Base-by-base conservation (phyloP, 75 land plant genomes). In the Ceratopteris richardii region DNA sequence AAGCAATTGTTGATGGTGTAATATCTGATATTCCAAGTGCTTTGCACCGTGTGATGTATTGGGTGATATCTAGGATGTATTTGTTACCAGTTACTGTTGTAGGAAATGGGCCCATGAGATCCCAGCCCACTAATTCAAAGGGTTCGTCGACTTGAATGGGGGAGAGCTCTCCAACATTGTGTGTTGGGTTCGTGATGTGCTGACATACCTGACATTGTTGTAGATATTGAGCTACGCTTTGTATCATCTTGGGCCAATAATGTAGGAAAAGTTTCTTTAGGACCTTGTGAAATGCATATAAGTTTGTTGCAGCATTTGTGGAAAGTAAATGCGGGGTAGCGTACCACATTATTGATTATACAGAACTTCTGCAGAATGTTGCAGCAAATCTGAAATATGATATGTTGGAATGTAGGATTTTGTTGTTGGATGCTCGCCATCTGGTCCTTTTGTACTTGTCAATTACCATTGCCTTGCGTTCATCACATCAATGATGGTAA, bases 41-140 rank as follows among this genome's bases (percentile, higher is more conserved):
- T 44, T 60, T 48, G 20, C 42, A 60, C 21, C 27, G 48, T 22
- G 62, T 60, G 19, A 60, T 22, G 25, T 60, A 43, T 10, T 43
- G 48, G 10, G 24, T 40, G 22, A 43, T 43, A 14, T 42, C 24
- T 11, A 42, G 20, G 5, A 60, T 44, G 41, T 40, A 60, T 23
- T 21, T 43, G 26, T 60, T 60, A 48, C 46, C 48, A 11, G 20
- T 11, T 2, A 44, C 9, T 1, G 46, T 42, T 19, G 20, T 27
- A 13, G 46, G 46, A 44, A 60, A 43, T 19, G 62, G 62, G 7
- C 62, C 62, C 48, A 60, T 60, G 3, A 60, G 23, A 25, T 60
- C 62, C 42, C 22, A 60, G 10, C 30, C 48, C 2, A 60, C 48
- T 5, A 60, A 9, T 25, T 41, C 48, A 44, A 60, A 60, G 4